Base-by-base conservation (phyloP, 495 filamentous ascomycete genomes). In the Rhypophila decipiens region DNA sequence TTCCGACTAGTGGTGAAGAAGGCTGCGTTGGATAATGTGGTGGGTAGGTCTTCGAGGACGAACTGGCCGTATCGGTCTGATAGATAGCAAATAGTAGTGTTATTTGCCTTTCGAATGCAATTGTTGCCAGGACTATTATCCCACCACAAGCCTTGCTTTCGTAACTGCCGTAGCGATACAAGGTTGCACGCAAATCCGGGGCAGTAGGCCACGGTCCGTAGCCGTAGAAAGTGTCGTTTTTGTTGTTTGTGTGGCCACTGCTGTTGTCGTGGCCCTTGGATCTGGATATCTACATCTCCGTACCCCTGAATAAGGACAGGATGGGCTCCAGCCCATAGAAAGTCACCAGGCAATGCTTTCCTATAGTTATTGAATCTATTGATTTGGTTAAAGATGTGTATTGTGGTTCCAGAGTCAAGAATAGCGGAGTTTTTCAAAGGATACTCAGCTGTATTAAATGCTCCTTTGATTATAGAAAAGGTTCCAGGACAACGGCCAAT, bases 351-450 rank as follows among this genome's bases (percentile, higher is more conserved):
- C 4, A 41, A 36, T 19, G 46, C 39, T 17, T 34, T 36, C 1
- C n/a, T 42, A 13, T 23, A 42, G 10, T 49, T 22, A n/a, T 42
- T 20, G 23, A 53, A 49, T 19, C 42, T 24, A 18, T 8, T 31
- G 8, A 11, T 24, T 19, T 46, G 8, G 42, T 53, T 46, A 46
- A 38, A 38, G n/a, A 54, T 38, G 21, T 46, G 35, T 5, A 49
- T 49, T 3, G 46, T 38, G 10, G 42, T 46, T 37, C 46, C 41
- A 38, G 36, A 46, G 12, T 49, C 41, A n/a, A 53, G 40, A 19
- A 53, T 53, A 1, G 46, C 41, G 0, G 46, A 49, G 37, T 53
- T 42, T 21, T 42, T 45, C 29, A 53, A 22, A 35, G 51, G 40
- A 22, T 49, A 46, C 20, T 21, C 31, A 52, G 38, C 33, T 39